Base-by-base conservation (phyloP, 345 rosid species). In the Pistacia atlantica region DNA sequence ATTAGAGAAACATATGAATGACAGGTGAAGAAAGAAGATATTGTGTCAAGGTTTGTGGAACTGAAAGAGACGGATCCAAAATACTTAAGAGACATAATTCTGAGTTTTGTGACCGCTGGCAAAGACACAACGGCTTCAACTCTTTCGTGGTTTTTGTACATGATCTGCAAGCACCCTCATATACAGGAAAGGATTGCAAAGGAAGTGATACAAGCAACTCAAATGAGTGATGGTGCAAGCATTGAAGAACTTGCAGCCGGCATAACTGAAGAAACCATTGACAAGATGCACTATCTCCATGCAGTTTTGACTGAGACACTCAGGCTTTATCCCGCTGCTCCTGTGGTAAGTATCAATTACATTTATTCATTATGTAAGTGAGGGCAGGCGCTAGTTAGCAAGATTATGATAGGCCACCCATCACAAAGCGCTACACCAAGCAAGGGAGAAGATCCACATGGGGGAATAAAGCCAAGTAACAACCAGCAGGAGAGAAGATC, bases 231-330 rank as follows among this genome's bases (percentile, higher is more conserved):
- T 42, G 10, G 16, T 22, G 20, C 67, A 17, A 71, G 37, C 42
- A 59, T 72, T 2, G 63, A 77, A 6, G 83, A 79, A 25, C 37
- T 73, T 63, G 63, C 75, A 5, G 48, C 69, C 52, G 62, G 17
- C n/a, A 33, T 83, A 10, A 77, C 35, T 42, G 79, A 79, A 54
- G 55, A 56, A 62, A 55, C 74, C 1, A 65, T 83, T 1, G 79
- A 65, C 20, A 68, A 63, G 65, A 74, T 83, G 86, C 79, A 80
- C 9, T 80, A 80, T 73, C 83, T 80, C 54, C 86, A 80, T 11
- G 83, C 83, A 4, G 79, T 79, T 20, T 59, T 83, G 28, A 77
- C 80, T 4, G 85, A 82, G 67, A 82, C 85, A 6, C 75, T 83
- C 18, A 72, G 83, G 62, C 80, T 80, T 42, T 80, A 77, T 59